Percentiles rank a stretch among this genome's conserved stretches.
Evolutionary conservation across 352 stramenopile genomes (phyloP).

Genomic region (Peronosclerospora sorghi): DNA sequence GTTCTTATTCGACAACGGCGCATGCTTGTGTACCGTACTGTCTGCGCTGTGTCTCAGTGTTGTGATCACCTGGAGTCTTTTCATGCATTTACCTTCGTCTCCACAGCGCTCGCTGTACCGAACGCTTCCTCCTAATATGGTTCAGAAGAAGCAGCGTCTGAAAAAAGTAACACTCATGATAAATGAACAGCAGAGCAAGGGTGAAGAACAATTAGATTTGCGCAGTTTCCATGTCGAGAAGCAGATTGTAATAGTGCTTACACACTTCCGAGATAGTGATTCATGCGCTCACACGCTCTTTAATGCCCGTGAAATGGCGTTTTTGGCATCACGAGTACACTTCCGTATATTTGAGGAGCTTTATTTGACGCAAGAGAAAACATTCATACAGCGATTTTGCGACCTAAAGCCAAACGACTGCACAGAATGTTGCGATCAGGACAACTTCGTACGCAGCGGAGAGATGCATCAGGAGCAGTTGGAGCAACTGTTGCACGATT

Average conservation of each 20-base stretch:
- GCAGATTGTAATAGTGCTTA: too few relatives aligned
- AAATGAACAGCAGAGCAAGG: conserved; percentile 7
- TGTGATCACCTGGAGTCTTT: too few relatives aligned
- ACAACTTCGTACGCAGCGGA: conserved; percentile 38
- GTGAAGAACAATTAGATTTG: too few relatives aligned
- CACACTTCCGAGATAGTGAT: too few relatives aligned
- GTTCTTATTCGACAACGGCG: too few relatives aligned
- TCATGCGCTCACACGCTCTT: conserved; percentile 44
- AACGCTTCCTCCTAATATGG: conserved; percentile 5
- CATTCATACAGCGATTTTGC: conserved; percentile 58
- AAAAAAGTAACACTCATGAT: conserved; percentile 6
- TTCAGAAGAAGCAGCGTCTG: too few relatives aligned
- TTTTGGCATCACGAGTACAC: conserved; percentile 32
- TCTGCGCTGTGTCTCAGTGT: too few relatives aligned
- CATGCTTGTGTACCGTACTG: too few relatives aligned
- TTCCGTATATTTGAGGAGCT: conserved; percentile 76
- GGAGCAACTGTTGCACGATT: conserved; percentile 43
- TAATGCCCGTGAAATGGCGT: conserved; percentile 29
- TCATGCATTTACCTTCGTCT: too few relatives aligned
- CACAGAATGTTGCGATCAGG: conserved; percentile 31
- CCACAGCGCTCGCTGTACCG: conserved; percentile 20
- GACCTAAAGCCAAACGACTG: conserved; percentile 35
- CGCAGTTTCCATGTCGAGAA: too few relatives aligned
- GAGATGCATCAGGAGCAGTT: conserved; percentile 44
- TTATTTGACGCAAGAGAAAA: conserved; percentile 37